Evolutionary conservation across 225 moss, liverwort and hornwort species (phyloP), one percentile per base, ranked within the genome.

Genomic region (Straminergon stramineum): DNA sequence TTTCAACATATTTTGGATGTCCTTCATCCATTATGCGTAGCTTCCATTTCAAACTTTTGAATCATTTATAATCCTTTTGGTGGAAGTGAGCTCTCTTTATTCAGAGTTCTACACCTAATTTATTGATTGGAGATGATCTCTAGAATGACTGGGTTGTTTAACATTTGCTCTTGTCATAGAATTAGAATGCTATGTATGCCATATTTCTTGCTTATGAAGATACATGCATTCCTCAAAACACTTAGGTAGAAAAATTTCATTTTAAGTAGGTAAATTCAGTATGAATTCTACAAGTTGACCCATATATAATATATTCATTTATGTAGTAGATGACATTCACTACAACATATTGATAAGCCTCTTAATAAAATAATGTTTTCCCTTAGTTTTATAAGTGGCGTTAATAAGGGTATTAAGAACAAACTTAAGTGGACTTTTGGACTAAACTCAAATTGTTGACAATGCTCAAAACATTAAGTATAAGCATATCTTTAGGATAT

Each of bases 381-480:
- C 51, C 31, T 51, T 31, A 75, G 31, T 19, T 1, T 32, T 20
- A 19, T 13, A 52, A 76, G 7, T 52, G 19, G 32, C 0, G 0
- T 21, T 34, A 34, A 8, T 21, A 45, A 74, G 17, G 27, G 28
- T 10, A 3, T 45, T 45, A 2, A 3, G 2, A 74, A 48, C 15
- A 26, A 48, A 18, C 2, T 75, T 18, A 74, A 30, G 11, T 11
- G 0, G 2, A 48, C 2, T 48, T 30, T 31, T 48, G 18, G 19
- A 48, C 3, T 18, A 2, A 6, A 34, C 34, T 52, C 14, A 53
- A 34, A 53, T 21, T 21, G 2, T 52, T 76, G 13, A 4, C 11
- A 9, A 2, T 0, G 0, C 7, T 2, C 0, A 7, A 0, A 34
- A 53, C 2, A 32, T 21, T 14, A 76, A 76, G 5, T 76, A 13